Conservation (phyloP, 805 yeast species). For the Lachancea dasiensis region DNA sequence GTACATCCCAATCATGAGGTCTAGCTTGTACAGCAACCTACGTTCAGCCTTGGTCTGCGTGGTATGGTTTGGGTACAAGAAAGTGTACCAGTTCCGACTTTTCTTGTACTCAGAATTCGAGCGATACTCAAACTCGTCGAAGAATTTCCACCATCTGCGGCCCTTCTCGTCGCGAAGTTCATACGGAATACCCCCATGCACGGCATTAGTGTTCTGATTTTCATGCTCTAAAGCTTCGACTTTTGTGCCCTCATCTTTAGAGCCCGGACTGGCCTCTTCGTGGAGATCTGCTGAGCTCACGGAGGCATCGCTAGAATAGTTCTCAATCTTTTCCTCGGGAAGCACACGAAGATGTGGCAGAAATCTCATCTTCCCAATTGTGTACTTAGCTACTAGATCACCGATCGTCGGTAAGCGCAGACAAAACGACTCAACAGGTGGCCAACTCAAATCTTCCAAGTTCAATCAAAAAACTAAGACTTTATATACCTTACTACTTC, state of each 20-base stretch:
- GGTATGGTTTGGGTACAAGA: conserved; percentile 32
- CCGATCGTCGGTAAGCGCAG: too few species aligned
- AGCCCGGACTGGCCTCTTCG: conserved; percentile 1
- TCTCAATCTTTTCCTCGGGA: conserved; percentile 14
- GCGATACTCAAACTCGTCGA: conserved; percentile 49
- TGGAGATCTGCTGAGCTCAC: conserved; percentile 1
- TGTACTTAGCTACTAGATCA: too few species aligned
- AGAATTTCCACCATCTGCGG: conserved; percentile 41
- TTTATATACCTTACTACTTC: too few species aligned
- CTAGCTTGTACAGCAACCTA: conserved; percentile 46
- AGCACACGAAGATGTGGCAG: conserved; percentile 27
- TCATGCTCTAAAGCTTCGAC: conserved; percentile 7
- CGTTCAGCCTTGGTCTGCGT: conserved; percentile 40
- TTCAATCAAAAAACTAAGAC: too few species aligned
- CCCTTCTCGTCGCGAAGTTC: conserved; percentile 37
- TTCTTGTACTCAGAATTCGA: conserved; percentile 30
- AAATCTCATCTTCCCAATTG: conserved; percentile 14
- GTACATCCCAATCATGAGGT: conserved; percentile 48
- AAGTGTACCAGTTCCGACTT: conserved; percentile 32
- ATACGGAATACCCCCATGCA: conserved; percentile 29
- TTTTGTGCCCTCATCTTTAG: conserved; percentile 2
- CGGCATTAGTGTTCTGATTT: conserved; percentile 9
- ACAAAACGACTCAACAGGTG: too few species aligned
- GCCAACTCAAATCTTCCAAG: too few species aligned
- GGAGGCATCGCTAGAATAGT: conserved; percentile 1